Evolutionary conservation across 1,284 basidiomycete species (phyloP).

Genomic region (Golubevia sp.): DNA sequence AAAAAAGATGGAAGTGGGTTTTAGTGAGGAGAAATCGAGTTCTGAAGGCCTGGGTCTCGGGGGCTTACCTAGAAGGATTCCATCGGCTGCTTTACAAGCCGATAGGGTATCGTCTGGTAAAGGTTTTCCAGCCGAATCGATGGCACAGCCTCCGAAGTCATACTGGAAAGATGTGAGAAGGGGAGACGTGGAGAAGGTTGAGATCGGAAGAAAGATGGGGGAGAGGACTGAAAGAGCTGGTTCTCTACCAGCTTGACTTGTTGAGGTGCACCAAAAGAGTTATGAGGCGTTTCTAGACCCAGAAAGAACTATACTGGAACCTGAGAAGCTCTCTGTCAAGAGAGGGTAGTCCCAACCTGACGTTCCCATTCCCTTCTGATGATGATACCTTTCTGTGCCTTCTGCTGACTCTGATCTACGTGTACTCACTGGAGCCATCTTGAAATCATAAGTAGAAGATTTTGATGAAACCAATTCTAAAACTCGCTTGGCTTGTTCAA

Average conservation of each 20-base stretch:
- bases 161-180: too few species aligned
- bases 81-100: constrained; percentile 56
- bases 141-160: constrained; percentile 55
- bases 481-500: constrained; percentile 50
- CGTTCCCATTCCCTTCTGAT: too few species aligned
- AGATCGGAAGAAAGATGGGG: background rate
- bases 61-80: constrained; percentile 47
- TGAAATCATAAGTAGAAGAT: constrained; percentile 35
- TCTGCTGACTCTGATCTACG: background rate
- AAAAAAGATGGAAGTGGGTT: constrained; percentile 10
- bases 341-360: too few species aligned
- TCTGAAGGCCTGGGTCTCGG: background rate
- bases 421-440: constrained; percentile 28
- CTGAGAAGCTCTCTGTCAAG: too few species aligned
- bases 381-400: too few species aligned
- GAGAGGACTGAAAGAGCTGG: background rate
- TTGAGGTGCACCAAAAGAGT: background rate
- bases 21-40: constrained; percentile 8
- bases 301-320: background rate
- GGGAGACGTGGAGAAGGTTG: too few species aligned
- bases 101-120: constrained; percentile 47
- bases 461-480: constrained; percentile 50
- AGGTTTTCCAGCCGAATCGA: constrained; percentile 53
- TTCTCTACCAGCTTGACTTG: constrained; percentile 4
- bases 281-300: background rate